phyloP scores from a whole-genome alignment of 164 flowering plant genomes.

The Brasenia schreberi region DNA sequence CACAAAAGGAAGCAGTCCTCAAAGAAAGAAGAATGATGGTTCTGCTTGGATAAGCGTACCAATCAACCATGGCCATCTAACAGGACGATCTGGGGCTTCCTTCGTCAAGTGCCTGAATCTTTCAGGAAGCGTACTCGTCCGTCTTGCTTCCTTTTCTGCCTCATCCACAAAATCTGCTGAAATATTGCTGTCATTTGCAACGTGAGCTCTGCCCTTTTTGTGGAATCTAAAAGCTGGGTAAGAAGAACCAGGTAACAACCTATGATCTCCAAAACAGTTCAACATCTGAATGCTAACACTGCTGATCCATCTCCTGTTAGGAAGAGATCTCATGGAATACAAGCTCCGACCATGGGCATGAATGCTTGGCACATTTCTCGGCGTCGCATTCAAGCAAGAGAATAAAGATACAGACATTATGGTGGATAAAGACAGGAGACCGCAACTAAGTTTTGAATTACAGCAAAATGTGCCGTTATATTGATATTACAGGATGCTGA shows the following conservation, averaged over 20 bases:
- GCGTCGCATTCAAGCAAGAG: neutral
- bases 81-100: slow-evolving; percentile 63
- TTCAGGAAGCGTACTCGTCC: slow-evolving; percentile 56
- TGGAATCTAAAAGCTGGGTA: neutral
- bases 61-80: slow-evolving; percentile 73
- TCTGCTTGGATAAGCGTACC: slow-evolving; percentile 20
- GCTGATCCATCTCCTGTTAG: neutral
- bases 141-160: slow-evolving; percentile 29
- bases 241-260: neutral
- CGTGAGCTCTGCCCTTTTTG: neutral
- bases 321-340: neutral
- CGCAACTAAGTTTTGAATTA: too few relatives aligned
- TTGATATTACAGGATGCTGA: too few relatives aligned
- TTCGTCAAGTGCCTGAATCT: slow-evolving; percentile 53
- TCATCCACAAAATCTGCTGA: slow-evolving; percentile 14
- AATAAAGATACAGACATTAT: neutral
- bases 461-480: too few relatives aligned
- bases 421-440: neutral
- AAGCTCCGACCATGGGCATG: neutral
- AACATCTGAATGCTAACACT: neutral
- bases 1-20: too few relatives aligned
- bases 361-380: neutral
- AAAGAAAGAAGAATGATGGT: neutral
- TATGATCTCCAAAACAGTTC: neutral
- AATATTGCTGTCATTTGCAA: slow-evolving; percentile 15